Percentiles rank a stretch among this genome's conserved stretches.
Evolutionary conservation across 306 rosid species (phyloP).

Genomic region (Purshia tridentata): DNA sequence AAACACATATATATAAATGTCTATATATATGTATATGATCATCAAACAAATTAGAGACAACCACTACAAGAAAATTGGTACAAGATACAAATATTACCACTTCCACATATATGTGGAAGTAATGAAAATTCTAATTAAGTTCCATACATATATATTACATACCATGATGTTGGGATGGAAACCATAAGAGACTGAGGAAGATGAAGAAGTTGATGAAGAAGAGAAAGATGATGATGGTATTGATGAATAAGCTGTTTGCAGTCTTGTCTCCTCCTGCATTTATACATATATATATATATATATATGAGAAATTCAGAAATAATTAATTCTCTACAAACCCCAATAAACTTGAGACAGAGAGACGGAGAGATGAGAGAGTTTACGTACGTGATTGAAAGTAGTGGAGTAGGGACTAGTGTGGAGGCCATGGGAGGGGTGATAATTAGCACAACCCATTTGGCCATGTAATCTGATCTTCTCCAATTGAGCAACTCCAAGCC

Average conservation of each 20-base stretch:
- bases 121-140: background rate
- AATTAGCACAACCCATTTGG: constrained; percentile 48
- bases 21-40: background rate
- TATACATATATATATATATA: too few relatives aligned
- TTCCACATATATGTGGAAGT: too few relatives aligned
- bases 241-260: constrained; percentile 65
- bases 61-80: too few relatives aligned
- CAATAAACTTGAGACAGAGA: too few relatives aligned
- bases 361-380: too few relatives aligned
- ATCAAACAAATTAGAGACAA: constrained; percentile 6
- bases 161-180: constrained; percentile 78
- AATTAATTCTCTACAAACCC: too few relatives aligned
- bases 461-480: constrained; percentile 99
- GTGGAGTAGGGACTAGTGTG: constrained; percentile 45
- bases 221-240: constrained; percentile 69
- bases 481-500: constrained; percentile 96
- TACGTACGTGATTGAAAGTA: constrained; percentile 52
- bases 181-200: constrained; percentile 65
- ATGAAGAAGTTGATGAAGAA: constrained; percentile 68
- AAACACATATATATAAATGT: background rate
- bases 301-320: too few relatives aligned
- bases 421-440: constrained; percentile 41
- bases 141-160: constrained; percentile 13
- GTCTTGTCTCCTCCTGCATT: constrained; percentile 73
- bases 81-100: too few relatives aligned